phyloP scores from a whole-genome alignment of 2,329 filamentous ascomycete species.

The Ophiostoma sp. region DNA sequence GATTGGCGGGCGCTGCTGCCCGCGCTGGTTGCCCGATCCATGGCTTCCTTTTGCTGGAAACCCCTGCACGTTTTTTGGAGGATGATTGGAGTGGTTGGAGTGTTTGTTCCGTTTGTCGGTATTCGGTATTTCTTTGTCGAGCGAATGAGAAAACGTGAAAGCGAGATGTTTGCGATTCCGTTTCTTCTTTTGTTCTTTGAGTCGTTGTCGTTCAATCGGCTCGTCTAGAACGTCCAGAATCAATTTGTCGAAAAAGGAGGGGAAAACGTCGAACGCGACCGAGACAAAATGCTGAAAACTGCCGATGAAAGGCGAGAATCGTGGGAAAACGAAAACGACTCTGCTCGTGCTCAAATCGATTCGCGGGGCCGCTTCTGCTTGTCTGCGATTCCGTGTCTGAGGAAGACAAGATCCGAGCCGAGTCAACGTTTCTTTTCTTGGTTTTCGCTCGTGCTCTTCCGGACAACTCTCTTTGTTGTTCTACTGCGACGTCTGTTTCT shows the following conservation, averaged over 20 bases:
- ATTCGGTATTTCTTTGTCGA: not conserved
- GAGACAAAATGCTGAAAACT: not conserved
- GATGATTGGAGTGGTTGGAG: not conserved
- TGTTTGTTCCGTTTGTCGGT: not conserved
- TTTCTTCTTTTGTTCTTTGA: not conserved
- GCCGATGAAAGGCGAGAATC: conserved; percentile 4
- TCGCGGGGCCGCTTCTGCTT: not conserved
- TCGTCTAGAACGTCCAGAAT: not conserved
- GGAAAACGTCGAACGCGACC: not conserved
- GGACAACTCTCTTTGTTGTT: not conserved
- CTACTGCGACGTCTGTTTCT: too few species aligned
- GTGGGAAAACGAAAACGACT: not conserved
- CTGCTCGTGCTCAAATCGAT: conserved; percentile 12
- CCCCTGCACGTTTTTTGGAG: not conserved
- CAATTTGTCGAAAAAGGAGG: not conserved
- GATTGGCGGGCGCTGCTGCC: conserved; percentile 25
- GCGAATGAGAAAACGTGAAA: not conserved
- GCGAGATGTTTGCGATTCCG: not conserved
- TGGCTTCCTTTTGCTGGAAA: not conserved
- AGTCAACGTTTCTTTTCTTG: not conserved
- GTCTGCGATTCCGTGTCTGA: not conserved
- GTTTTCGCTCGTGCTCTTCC: not conserved
- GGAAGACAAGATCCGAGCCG: not conserved
- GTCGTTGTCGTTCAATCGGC: not conserved
- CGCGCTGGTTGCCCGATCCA: conserved; percentile 23